phyloP scores from a whole-genome alignment of 2,329 filamentous ascomycete genomes.

The Pseudogymnoascus destructans region DNA sequence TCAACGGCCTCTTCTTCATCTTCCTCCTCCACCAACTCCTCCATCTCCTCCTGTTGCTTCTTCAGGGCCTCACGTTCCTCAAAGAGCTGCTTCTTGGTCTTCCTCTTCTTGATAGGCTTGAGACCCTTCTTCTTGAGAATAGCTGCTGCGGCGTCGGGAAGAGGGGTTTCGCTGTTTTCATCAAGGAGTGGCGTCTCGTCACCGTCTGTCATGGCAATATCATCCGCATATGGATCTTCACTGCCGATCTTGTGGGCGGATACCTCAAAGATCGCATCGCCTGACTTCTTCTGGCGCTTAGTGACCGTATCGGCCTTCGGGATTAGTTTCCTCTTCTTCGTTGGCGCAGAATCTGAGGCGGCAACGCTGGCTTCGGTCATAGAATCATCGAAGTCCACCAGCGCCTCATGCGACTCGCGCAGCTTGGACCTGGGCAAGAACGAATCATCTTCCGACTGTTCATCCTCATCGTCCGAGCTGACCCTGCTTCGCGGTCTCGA shows the following conservation, averaged over 20 bases:
- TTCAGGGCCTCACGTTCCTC: conserved; percentile 34
- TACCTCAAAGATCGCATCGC: conserved; percentile 65
- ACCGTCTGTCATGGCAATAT: conserved; percentile 36
- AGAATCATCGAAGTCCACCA: conserved; percentile 37
- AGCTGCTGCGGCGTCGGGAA: conserved; percentile 25
- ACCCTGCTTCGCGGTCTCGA: conserved; percentile 68
- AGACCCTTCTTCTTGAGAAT: conserved; percentile 45
- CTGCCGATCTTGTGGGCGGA: conserved; percentile 41
- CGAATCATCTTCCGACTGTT: conserved; percentile 24
- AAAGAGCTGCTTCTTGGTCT: conserved; percentile 64
- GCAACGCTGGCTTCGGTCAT: conserved; percentile 63
- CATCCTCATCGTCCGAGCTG: conserved; percentile 43
- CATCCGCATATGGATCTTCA: conserved; percentile 33
- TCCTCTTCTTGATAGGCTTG: conserved; percentile 50
- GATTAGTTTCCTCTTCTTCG: conserved; percentile 63
- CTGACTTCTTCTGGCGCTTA: conserved; percentile 68
- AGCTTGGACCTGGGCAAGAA: conserved; percentile 15
- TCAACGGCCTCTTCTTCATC: conserved; percentile 13
- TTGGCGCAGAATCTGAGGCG: conserved; percentile 41
- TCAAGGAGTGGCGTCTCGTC: conserved; percentile 34
- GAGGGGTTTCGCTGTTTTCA: conserved; percentile 37
- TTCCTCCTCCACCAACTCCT: conserved; percentile 18
- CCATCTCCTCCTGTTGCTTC: conserved; percentile 2
- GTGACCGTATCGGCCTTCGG: conserved; percentile 54
- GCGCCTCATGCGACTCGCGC: background rate